phyloP scores from a whole-genome alignment of 768 basidiomycete genomes.

The Gelatoporia subvermispora region DNA sequence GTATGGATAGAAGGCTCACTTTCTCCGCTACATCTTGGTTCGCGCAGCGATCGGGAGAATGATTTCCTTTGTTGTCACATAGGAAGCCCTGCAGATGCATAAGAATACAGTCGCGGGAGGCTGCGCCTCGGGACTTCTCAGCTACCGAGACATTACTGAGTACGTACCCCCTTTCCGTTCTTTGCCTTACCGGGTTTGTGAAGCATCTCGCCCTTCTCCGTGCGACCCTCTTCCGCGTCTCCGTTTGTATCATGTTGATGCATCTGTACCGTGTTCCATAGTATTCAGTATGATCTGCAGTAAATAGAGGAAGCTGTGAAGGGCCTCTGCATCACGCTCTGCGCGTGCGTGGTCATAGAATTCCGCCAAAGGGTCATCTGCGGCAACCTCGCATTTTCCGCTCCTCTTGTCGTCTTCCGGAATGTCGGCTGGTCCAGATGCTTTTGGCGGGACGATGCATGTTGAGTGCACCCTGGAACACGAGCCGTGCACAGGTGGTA shows the following conservation, averaged over 20 bases:
- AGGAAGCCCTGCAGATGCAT: conserved; percentile 51
- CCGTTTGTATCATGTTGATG: too few species aligned
- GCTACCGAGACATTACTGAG: too few species aligned
- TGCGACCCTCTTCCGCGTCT: too few species aligned
- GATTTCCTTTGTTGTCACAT: conserved; percentile 49
- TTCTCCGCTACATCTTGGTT: conserved; percentile 78
- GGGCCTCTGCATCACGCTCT: conserved; percentile 40
- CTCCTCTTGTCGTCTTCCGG: neutral
- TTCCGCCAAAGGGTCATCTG: conserved; percentile 54
- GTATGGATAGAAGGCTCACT: conserved; percentile 29
- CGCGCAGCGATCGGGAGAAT: conserved; percentile 29
- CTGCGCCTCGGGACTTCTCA: too few species aligned
- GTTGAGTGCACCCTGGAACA: neutral
- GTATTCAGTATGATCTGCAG: too few species aligned
- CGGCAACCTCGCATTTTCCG: neutral
- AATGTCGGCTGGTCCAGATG: neutral
- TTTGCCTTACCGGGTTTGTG: too few species aligned
- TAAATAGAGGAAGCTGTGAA: conserved; percentile 9
- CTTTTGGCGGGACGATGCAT: neutral
- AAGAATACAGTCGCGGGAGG: neutral
- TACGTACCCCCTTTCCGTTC: neutral
- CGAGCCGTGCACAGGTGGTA: neutral
- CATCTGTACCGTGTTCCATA: too few species aligned
- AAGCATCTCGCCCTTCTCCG: too few species aligned
- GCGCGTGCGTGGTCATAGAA: conserved; percentile 58